phyloP scores from a whole-genome alignment of 2,329 filamentous ascomycete species.

The Neonectria punicea region DNA sequence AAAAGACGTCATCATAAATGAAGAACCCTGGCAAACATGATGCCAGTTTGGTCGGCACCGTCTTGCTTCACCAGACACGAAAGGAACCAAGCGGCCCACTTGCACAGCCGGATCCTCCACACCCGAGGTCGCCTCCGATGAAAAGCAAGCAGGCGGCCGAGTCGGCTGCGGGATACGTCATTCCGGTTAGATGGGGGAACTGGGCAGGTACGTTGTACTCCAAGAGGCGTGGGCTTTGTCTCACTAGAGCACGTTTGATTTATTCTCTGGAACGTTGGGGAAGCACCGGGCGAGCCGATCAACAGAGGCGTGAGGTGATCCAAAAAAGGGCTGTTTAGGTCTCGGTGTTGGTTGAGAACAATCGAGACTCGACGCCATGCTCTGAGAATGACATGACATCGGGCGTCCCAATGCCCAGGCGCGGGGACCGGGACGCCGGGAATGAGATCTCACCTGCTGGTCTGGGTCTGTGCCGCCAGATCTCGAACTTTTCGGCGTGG shows the following conservation, averaged over 20 bases:
- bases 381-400: constrained; percentile 25
- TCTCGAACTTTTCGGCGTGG: not conserved
- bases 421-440: constrained; percentile 24
- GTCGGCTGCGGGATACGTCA: constrained; percentile 26
- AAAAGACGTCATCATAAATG: not conserved
- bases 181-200: constrained; percentile 15
- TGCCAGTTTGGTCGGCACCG: constrained; percentile 27
- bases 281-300: constrained; percentile 5
- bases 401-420: constrained; percentile 9
- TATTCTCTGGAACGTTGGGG: constrained; percentile 8
- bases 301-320: not conserved
- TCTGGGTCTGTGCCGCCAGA: constrained; percentile 17
- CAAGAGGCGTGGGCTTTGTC: constrained; percentile 4
- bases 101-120: constrained; percentile 14
- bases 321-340: not conserved
- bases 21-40: not conserved
- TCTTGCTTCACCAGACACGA: constrained; percentile 24
- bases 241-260: constrained; percentile 13
- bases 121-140: constrained; percentile 10
- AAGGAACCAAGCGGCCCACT: constrained; percentile 18
- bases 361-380: constrained; percentile 30
- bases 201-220: not conserved
- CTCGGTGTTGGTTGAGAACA: constrained; percentile 11
- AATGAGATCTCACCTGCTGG: constrained; percentile 24
- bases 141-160: constrained; percentile 32